Base-by-base conservation (phyloP, 2,329 filamentous ascomycete species). In the Penicillium sp. region DNA sequence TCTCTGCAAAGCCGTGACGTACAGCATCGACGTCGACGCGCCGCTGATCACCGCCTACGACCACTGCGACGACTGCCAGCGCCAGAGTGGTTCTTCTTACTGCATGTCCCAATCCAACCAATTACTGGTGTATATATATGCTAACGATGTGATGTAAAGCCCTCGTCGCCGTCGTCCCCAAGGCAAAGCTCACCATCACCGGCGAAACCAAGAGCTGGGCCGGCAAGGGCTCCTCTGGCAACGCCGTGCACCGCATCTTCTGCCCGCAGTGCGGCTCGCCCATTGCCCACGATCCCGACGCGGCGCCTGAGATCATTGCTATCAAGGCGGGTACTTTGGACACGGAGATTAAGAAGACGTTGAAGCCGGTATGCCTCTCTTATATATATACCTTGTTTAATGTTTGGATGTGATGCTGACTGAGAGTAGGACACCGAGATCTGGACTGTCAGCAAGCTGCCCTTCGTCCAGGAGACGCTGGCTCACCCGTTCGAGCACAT, bases 21-120 rank as follows among this genome's bases (percentile, higher is more conserved):
- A 90, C 80, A 80, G 80, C 68, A 79, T 81, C 63, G 70, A 83
- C 60, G 66, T 71, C 59, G 75, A 76, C 18, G 58, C 60, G 16
- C 72, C 76, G 11, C 59, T 69, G 9, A 38, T 71, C 14, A 74
- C 82, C 52, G 85, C 81, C 61, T 88, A 88, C 70, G 87, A 88
- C 68, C 85, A 88, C 77, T 88, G 85, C 66, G 85, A 88, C 67
- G 85, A 88, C 74, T 88, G 85, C 79, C 85, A 88, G 74, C 84
- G 85, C 67, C 85, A 88, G 74, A 81, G 74, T 51, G 85, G 85
- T 62, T 87, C 84, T 18, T 87, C 85, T 57, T 88, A 88, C 72
- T 88, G 71, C 73, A 60, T 18, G 18, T 18, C 21, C 11, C 18
- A 11, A 9, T 23, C 3, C 16, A 20, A 8, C 7, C 20, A 9